A percentile compares a stretch with the other conserved stretches of the same genome.
These are phyloP conservation scores for Kluyveromyces marxianus DNA, from an alignment of 1,139 yeast species.

Conservation along the genomic window DNA sequence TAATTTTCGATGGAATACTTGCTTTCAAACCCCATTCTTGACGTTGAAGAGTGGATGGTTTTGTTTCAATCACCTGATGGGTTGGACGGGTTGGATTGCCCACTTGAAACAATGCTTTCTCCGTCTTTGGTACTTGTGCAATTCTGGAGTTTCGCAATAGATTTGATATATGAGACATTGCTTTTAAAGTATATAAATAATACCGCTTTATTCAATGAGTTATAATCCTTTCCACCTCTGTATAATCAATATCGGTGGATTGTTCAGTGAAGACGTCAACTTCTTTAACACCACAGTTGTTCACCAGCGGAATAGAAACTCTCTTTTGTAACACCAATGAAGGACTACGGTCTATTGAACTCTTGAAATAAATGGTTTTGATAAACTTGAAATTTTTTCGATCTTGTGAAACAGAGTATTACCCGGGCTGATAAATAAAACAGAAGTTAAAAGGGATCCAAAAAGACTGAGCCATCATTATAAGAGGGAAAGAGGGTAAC, in stretches of 20 bases:
- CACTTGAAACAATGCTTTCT: conserved; percentile 15
- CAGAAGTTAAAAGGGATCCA: no score
- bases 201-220: background rate
- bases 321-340: no score
- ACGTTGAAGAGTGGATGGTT: conserved; percentile 45
- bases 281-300: no score
- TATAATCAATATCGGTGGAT: background rate
- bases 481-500: no score
- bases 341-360: no score
- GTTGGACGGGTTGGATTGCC: conserved; percentile 34
- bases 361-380: no score
- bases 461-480: no score
- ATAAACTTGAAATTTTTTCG: no score
- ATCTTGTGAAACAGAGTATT: no score
- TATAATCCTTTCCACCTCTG: background rate
- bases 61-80: conserved; percentile 52
- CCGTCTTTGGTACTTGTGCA: conserved; percentile 24
- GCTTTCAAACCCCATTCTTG: conserved; percentile 62
- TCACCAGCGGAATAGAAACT: no score
- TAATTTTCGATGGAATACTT: conserved; percentile 44
- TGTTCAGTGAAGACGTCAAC: no score
- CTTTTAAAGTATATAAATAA: background rate
- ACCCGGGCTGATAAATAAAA: no score
- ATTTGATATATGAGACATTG: conserved; percentile 13
- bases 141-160: conserved; percentile 22